Evolutionary conservation across 768 basidiomycete species (phyloP).

Genomic region (Psilocybe subaeruginosa): DNA sequence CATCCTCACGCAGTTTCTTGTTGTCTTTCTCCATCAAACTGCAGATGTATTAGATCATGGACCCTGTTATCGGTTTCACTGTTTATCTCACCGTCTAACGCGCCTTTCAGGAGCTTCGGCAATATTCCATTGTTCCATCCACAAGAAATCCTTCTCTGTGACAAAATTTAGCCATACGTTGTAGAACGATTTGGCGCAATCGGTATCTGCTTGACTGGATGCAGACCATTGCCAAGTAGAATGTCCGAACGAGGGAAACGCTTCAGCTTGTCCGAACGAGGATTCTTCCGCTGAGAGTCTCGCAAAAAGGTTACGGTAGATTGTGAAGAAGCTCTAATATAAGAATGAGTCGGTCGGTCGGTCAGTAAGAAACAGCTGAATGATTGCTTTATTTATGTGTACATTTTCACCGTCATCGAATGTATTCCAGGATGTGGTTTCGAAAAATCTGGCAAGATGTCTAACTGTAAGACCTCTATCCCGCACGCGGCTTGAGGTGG

Average conservation of each 20-base stretch:
- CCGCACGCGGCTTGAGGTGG: slow-evolving; percentile 44
- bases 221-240: slow-evolving; percentile 75
- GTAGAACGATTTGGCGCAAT: slow-evolving; percentile 78
- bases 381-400: slow-evolving; percentile 22
- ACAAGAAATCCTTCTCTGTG: slow-evolving; percentile 86
- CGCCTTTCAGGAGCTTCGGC: slow-evolving; percentile 87
- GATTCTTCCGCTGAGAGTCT: slow-evolving; percentile 84
- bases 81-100: slow-evolving; percentile 63
- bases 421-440: slow-evolving; percentile 65
- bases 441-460: slow-evolving; percentile 86
- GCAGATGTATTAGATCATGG: background rate
- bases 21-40: slow-evolving; percentile 97
- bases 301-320: slow-evolving; percentile 86
- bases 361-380: background rate
- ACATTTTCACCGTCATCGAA: slow-evolving; percentile 70
- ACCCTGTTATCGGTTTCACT: background rate
- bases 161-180: slow-evolving; percentile 84
- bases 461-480: slow-evolving; percentile 81
- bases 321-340: slow-evolving; percentile 81
- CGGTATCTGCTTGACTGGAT: slow-evolving; percentile 42
- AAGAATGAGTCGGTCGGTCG: background rate
- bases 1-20: slow-evolving; percentile 87
- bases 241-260: slow-evolving; percentile 85
- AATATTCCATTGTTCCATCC: slow-evolving; percentile 85
- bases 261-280: slow-evolving; percentile 38